Base-by-base conservation (phyloP, 139 green algal species). In the Yamagishiella unicocca region DNA sequence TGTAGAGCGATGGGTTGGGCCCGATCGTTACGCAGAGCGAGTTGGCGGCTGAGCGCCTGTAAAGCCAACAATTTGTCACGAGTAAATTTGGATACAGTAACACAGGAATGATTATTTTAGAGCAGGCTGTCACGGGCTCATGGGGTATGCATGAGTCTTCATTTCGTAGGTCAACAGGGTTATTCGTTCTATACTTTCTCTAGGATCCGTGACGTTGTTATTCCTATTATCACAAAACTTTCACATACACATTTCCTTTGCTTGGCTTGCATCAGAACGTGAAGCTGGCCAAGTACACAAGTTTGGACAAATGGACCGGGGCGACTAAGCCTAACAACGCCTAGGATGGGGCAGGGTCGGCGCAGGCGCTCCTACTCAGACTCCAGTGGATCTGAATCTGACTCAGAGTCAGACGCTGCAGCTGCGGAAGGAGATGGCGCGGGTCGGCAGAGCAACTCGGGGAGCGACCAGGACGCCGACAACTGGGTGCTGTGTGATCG, bases 401-500 rank as follows among this genome's bases (percentile, higher is more conserved):
- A 42, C 17, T 67, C 74, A 19, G 74, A 50, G 53, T 82, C 50
- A 25, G n/a, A n/a, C n/a, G n/a, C n/a, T n/a, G n/a, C 22, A 46
- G 45, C 54, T 71, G n/a, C 76, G 35, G 76, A 83, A 3, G 29
- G 53, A 5, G 76, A 83, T 71, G 53, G 38, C 8, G 45, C 38
- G 54, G 35, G 33, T 33, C 76, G 45, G 76, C 35, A 62, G 35
- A 62, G 35, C 53, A 40, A 53, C 22, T 54, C 33, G 50, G 35
- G 35, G 53, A 53, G 54, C 10, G 45, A 84, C 55, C 37, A 62
- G 31, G 66, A 68, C 4, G 55, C 58, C 6, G 84, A 93, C 25
- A 71, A 89, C 29, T 99, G 96, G 96, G 94, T 98, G 14, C 89
- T 95, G 27, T 99, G 97, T 79, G 97, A 98, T 79, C 68, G 71